Evolutionary conservation across 202 grass and related monocot genomes (phyloP).

Genomic region (Bolboschoenoplectus hybrid): DNA sequence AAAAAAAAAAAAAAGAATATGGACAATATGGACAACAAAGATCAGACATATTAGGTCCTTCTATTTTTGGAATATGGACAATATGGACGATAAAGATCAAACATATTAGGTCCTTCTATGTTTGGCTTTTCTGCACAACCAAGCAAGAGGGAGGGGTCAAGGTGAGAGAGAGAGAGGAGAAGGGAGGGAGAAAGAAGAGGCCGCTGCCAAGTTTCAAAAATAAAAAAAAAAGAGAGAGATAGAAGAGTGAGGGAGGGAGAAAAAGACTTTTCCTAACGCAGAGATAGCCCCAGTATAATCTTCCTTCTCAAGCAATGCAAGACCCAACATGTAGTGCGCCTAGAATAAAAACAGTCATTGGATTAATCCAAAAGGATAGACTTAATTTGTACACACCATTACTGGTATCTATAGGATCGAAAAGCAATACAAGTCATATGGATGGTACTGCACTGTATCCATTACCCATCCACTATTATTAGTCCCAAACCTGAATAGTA

Average conservation of each 20-base stretch:
- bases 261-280: slow-evolving; percentile 63
- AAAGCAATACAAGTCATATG: neutral
- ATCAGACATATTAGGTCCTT: neutral
- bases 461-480: neutral
- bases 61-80: slow-evolving; percentile 9
- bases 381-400: neutral
- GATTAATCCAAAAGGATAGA: neutral
- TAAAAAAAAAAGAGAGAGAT: neutral
- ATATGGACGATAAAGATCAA: slow-evolving; percentile 27
- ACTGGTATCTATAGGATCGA: neutral
- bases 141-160: slow-evolving; percentile 17
- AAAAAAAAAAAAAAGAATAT: slow-evolving; percentile 18
- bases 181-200: neutral
- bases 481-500: neutral
- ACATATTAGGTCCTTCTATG: neutral
- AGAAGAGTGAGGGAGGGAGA: neutral
- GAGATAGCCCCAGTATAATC: slow-evolving; percentile 48
- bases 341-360: slow-evolving; percentile 28
- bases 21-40: slow-evolving; percentile 32
- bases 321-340: slow-evolving; percentile 68
- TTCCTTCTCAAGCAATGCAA: slow-evolving; percentile 59
- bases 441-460: neutral
- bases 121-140: slow-evolving; percentile 29
- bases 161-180: slow-evolving; percentile 25
- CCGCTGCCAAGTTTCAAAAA: neutral